These are phyloP conservation scores for Tricholoma flavovirens DNA, from an alignment of 768 basidiomycete genomes.

Conservation along the genomic window DNA sequence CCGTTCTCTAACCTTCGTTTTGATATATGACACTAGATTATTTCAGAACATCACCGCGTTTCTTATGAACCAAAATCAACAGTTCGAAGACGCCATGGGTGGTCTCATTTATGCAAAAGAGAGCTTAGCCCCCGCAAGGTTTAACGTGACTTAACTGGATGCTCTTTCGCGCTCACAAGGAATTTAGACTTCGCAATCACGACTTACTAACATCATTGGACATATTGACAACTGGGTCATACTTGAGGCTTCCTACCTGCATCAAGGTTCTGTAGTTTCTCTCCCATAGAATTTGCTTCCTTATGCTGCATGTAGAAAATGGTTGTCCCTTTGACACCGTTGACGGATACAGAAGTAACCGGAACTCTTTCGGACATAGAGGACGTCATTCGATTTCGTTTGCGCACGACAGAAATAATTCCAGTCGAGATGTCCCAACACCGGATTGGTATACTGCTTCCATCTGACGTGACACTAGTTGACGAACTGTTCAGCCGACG, in stretches of 20 bases:
- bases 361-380: slow-evolving; percentile 70
- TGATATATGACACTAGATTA: slow-evolving; percentile 1
- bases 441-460: slow-evolving; percentile 46
- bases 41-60: slow-evolving; percentile 81
- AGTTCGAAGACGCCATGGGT: slow-evolving; percentile 67
- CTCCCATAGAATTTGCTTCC: slow-evolving; percentile 3
- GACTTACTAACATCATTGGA: slow-evolving; percentile 90
- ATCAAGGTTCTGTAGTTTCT: slow-evolving; percentile 55
- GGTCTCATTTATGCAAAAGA: slow-evolving; percentile 63
- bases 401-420: slow-evolving; percentile 73
- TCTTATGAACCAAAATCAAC: slow-evolving; percentile 77
- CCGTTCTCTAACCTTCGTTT: background rate
- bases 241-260: slow-evolving; percentile 71
- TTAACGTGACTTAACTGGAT: slow-evolving; percentile 11
- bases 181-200: slow-evolving; percentile 77
- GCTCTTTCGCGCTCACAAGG: background rate
- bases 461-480: background rate
- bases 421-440: slow-evolving; percentile 78
- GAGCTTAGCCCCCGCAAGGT: slow-evolving; percentile 76
- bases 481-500: slow-evolving; percentile 46
- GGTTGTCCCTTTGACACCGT: slow-evolving; percentile 55
- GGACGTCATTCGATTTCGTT: slow-evolving; percentile 69
- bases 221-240: slow-evolving; percentile 82
- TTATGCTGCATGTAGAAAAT: slow-evolving; percentile 47
- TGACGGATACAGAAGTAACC: slow-evolving; percentile 62